A percentile compares a stretch with the other conserved stretches of the same genome.
These are phyloP conservation scores for Brassica carinata DNA, from an alignment of 345 rosid genomes.

Conservation along the genomic window DNA sequence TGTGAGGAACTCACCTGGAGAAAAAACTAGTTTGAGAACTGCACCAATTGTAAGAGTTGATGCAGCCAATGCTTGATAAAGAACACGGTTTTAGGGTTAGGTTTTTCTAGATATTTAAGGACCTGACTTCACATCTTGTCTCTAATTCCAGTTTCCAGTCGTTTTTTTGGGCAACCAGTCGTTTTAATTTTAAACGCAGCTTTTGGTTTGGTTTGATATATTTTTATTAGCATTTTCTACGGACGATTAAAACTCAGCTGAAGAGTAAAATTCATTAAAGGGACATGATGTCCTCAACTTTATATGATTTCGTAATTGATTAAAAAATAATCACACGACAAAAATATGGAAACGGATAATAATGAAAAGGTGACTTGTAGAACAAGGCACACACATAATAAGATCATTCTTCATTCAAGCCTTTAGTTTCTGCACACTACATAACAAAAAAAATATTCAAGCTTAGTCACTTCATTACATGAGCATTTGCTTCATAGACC, in stretches of 20 bases:
- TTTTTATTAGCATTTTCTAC: too few species aligned
- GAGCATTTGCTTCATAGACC: slow-evolving; percentile 18
- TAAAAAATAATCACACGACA: background rate
- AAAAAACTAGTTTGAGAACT: background rate
- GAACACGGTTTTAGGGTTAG: background rate
- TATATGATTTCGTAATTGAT: background rate
- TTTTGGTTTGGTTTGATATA: too few species aligned
- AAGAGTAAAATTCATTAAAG: background rate
- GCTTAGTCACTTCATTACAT: slow-evolving; percentile 15
- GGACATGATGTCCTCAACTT: background rate
- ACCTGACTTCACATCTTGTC: background rate
- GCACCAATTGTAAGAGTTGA: background rate
- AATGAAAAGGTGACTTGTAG: background rate
- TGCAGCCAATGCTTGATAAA: background rate
- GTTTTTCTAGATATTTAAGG: background rate
- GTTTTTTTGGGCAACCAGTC: background rate
- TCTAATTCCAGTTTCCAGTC: background rate
- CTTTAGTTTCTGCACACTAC: background rate
- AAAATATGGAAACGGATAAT: background rate
- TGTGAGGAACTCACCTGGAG: background rate
- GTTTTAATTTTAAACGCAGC: too few species aligned
- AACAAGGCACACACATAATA: slow-evolving; percentile 7
- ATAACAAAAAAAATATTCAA: slow-evolving; percentile 19
- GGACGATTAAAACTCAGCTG: background rate
- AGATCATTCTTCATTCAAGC: background rate